Percentiles rank a stretch among this genome's conserved stretches.
phyloP scores from a whole-genome alignment of 108 stramenopile genomes.

The Cyclotella cryptica region DNA sequence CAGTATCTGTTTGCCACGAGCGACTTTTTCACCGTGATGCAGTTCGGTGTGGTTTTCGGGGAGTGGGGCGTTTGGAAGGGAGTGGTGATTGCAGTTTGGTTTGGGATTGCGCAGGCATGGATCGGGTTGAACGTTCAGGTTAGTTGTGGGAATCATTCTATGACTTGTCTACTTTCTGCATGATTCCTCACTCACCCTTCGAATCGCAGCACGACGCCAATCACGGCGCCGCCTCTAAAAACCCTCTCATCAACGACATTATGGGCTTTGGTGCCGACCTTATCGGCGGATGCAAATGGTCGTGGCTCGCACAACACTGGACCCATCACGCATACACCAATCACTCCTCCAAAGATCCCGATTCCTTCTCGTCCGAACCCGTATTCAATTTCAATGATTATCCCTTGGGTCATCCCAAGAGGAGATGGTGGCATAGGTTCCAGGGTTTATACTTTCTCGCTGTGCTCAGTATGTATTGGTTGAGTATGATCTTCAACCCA shows the following conservation, averaged over 20 bases:
- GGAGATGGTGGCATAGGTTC: constrained; percentile 74
- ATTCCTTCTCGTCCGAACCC: constrained; percentile 87
- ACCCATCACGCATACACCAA: constrained; percentile 89
- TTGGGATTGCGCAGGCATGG: constrained; percentile 79
- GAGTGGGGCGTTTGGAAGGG: constrained; percentile 38
- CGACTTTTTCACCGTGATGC: constrained; percentile 16
- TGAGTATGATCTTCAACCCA: constrained; percentile 86
- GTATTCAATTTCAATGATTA: constrained; percentile 88
- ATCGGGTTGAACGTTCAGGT: constrained; percentile 90
- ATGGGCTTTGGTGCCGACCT: constrained; percentile 89
- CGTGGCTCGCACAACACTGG: constrained; percentile 94
- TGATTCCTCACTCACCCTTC: no score
- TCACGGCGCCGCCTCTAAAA: constrained; percentile 90
- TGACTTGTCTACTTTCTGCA: no score
- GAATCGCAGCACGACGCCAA: constrained; percentile 98
- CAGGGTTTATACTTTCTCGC: constrained; percentile 79
- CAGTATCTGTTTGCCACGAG: constrained; percentile 66
- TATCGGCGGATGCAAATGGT: constrained; percentile 90
- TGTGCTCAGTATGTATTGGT: constrained; percentile 78
- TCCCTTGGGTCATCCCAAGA: constrained; percentile 69
- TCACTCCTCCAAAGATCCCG: constrained; percentile 82
- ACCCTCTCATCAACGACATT: constrained; percentile 82
- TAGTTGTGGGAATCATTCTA: not conserved
- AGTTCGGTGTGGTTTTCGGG: constrained; percentile 3
- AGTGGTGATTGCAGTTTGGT: constrained; percentile 66